phyloP scores from a whole-genome alignment of 108 stramenopile species.

The Skeletonema marinoi region DNA sequence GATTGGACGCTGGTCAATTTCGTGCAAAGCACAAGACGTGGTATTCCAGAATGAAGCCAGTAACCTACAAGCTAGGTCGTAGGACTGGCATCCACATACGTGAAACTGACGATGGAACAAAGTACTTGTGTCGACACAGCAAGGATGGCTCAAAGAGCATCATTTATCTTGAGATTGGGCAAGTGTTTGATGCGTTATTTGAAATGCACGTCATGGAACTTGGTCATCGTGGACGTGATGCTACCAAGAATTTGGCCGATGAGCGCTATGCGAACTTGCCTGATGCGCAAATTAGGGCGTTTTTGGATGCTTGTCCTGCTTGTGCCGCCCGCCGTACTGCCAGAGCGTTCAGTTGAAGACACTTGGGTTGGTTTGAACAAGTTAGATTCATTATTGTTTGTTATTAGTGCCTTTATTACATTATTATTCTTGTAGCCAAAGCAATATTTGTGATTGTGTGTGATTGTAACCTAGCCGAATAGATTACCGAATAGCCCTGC shows the following conservation, averaged over 20 bases:
- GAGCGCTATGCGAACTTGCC: conserved; percentile 52
- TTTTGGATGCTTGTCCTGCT: conserved; percentile 46
- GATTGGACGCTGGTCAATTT: conserved; percentile 39
- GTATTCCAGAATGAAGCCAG: conserved; percentile 48
- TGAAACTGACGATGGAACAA: conserved; percentile 1
- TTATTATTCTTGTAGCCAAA: neutral
- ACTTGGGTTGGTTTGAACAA: neutral
- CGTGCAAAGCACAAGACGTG: conserved; percentile 50
- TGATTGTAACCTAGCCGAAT: conserved; percentile 4
- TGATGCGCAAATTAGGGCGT: conserved; percentile 35
- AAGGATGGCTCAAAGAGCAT: conserved; percentile 40
- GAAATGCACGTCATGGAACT: conserved; percentile 40
- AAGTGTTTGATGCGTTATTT: conserved; percentile 46
- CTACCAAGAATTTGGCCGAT: conserved; percentile 34
- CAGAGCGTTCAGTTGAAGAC: neutral
- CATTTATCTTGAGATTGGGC: conserved; percentile 27
- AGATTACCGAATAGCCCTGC: conserved; percentile 33
- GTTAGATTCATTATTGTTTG: neutral
- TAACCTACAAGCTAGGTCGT: conserved; percentile 30
- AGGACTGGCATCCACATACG: conserved; percentile 50
- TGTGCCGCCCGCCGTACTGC: conserved; percentile 16
- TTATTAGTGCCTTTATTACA: neutral
- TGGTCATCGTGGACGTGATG: conserved; percentile 41
- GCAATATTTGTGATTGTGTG: neutral
- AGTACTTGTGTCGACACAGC: conserved; percentile 36